Conservation (phyloP, 257 asterid genomes). For the Verbena officinalis region DNA sequence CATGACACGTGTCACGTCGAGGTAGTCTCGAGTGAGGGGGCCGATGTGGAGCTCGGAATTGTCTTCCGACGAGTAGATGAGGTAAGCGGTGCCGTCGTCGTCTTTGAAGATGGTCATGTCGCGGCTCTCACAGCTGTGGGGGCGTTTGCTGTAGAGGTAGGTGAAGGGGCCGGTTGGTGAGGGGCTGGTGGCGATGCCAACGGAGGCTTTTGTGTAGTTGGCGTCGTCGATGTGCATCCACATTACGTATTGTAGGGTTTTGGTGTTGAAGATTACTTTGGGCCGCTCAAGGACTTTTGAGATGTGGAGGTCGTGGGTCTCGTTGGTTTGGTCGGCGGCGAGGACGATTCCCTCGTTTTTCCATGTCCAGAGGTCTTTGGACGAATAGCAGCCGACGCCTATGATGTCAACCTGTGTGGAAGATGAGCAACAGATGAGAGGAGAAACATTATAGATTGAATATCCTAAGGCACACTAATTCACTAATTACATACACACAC, state of each 20-base stretch:
- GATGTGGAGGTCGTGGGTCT: constrained; percentile 80
- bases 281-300: constrained; percentile 93
- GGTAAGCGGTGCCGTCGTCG: constrained; percentile 73
- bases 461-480: too few relatives aligned
- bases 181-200: constrained; percentile 73
- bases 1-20: constrained; percentile 51
- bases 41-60: constrained; percentile 89
- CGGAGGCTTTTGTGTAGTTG: constrained; percentile 91
- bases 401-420: constrained; percentile 82
- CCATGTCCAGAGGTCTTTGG: constrained; percentile 95
- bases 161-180: constrained; percentile 83
- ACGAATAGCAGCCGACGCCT: constrained; percentile 97
- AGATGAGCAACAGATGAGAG: background rate
- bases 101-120: constrained; percentile 98
- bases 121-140: constrained; percentile 91
- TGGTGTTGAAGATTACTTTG: constrained; percentile 84
- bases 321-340: constrained; percentile 65
- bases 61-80: constrained; percentile 85
- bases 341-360: constrained; percentile 94
- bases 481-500: too few relatives aligned
- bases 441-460: background rate
- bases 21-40: constrained; percentile 64
- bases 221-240: constrained; percentile 97
- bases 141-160: constrained; percentile 78
- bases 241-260: constrained; percentile 73